Base-by-base conservation (phyloP, 1,139 yeast species). In the Taiozyma sp. region DNA sequence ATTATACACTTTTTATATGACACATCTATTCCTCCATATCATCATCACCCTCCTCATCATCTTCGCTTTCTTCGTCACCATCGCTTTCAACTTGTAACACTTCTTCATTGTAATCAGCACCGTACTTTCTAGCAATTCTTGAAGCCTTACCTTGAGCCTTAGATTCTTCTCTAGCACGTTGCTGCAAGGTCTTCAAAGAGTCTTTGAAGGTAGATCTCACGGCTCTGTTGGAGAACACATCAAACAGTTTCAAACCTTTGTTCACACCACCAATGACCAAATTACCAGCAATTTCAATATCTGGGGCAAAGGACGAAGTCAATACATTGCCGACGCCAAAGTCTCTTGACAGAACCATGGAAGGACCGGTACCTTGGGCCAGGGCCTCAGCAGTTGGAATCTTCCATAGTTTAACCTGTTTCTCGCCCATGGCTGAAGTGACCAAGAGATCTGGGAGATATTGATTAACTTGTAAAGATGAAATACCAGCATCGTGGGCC, bases 301-400 rank as follows among this genome's bases (percentile, higher is more conserved):
- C 99, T 47, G 92, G 87, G 12, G 96, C 95, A 73, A 91, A 95
- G 10, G 87, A 74, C 23, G 89, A 76, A 13, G 92, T 78, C 63
- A 95, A 81, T 19, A 93, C 97, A 65, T 91, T 91, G 56, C 99
- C 99, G 49, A 92, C 89, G 59, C 93, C 98, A 61, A 95, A 86
- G 69, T 93, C 97, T 66, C 98, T 83, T 43, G 95, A 84, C 55
- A 91, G 75, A 19, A 92, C 86, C 96, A 93, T 87, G 13, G 92
- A 83, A 27, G 99, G 99, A 16, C 86, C 86, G 51, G 70, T 72
- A 27, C 84, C 83, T 51, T 70, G 30, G 12, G 55, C 45, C 19
- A 65, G 63, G 19, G 65, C 65, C 16, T 66, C 60, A 5, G 66
- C 67, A 30, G 66, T 58, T 32, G 81, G 80, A 53, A 84, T 77